Base-by-base conservation (phyloP, 805 yeast genomes). In the Yarrowia porcina region DNA sequence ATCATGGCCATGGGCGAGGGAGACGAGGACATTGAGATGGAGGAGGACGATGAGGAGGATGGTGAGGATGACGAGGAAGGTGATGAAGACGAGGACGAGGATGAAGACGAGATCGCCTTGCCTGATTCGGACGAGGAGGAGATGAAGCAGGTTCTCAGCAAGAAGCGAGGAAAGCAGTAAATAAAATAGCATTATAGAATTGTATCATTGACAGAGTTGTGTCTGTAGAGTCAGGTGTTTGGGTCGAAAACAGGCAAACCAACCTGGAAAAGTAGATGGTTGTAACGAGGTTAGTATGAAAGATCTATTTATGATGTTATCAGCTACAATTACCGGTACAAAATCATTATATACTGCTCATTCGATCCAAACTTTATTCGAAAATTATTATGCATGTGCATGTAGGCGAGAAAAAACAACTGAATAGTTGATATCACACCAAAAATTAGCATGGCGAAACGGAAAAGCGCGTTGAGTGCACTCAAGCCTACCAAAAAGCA, bases 1-100 rank as follows among this genome's bases (percentile, higher is more conserved):
- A 72, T 68, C 20, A 83, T 81, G 61, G 82, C 78, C 66, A 79
- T 77, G 35, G 83, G 77, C 61, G 78, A 76, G 28, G 78, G 28
- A 25, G 28, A 72, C 44, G 78, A 71, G n/a, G 80, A 72, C 28
- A 77, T 71, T 5, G 69, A 67, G 41, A 71, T 71, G 4, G 73
- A 75, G 11, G 77, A 72, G 5, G 75, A 69, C 0, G 74, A 69
- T 3, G 77, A 72, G n/a, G 76, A 71, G 1, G 76, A 69, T 12
- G 78, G 72, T 4, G 75, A 67, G 38, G 74, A 67, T 13, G 73
- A 68, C 10, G 76, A 72, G 28, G 76, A 72, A 21, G 64, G 41
- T 17, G 72, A 67, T 9, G 76, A 72, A n/a, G 76, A 71, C 25
- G 64, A 49, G 28, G 64, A 25, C 36, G 68, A 65, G 20, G 63